Conservation (phyloP, 805 yeast species). For the Lachancea meyersii region DNA sequence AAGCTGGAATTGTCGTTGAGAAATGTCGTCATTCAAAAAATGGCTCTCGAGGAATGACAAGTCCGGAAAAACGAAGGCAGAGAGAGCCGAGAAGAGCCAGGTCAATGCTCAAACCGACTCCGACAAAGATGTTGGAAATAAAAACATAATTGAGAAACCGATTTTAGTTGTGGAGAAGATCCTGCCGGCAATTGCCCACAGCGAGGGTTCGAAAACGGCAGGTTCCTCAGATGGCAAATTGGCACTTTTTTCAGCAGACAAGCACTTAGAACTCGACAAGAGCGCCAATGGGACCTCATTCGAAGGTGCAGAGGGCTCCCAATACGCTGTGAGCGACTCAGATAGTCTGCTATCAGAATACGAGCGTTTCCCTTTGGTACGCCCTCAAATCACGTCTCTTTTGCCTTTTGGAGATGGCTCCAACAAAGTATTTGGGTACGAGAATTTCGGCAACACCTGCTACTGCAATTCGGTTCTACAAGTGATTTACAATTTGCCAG, state of each 20-base stretch:
- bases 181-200: neutral
- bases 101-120: neutral
- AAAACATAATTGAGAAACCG: neutral
- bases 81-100: neutral
- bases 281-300: too few relatives aligned
- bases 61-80: conserved; percentile 1
- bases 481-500: conserved; percentile 68
- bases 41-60: conserved; percentile 9
- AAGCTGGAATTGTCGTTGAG: neutral
- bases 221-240: neutral
- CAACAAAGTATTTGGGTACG: conserved; percentile 69
- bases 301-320: neutral
- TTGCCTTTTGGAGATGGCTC: conserved; percentile 62
- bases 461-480: conserved; percentile 91
- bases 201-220: neutral
- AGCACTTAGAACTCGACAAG: too few relatives aligned
- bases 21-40: conserved; percentile 6
- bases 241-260: neutral
- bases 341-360: conserved; percentile 2
- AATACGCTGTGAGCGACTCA: neutral
- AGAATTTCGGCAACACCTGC: conserved; percentile 86
- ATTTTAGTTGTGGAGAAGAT: neutral
- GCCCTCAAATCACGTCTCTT: conserved; percentile 1
- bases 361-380: conserved; percentile 3
- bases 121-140: neutral